Conservation (phyloP, 2,329 filamentous ascomycete genomes). For the Aspergillus fructus region DNA sequence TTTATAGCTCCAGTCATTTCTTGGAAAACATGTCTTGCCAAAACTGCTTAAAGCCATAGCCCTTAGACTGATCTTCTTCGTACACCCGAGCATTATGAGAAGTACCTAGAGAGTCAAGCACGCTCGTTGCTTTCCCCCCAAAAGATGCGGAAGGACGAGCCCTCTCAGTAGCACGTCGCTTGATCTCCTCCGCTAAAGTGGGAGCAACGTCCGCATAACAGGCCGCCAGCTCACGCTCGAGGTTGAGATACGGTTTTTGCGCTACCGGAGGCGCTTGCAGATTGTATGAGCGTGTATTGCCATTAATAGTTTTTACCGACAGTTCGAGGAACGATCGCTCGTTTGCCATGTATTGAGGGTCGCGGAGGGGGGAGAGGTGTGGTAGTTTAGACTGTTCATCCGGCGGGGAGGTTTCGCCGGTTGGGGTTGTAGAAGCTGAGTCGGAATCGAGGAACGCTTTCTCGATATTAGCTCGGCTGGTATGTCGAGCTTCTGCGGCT, state of each 20-base stretch:
- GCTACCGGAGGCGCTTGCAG: slow-evolving; percentile 89
- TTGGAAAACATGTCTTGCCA: slow-evolving; percentile 75
- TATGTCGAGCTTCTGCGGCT: slow-evolving; percentile 61
- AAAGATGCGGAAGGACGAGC: slow-evolving; percentile 39
- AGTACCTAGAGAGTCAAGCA: slow-evolving; percentile 63
- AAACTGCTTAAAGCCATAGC: slow-evolving; percentile 83
- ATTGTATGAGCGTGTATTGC: slow-evolving; percentile 82
- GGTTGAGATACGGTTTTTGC: slow-evolving; percentile 85
- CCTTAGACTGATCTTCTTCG: slow-evolving; percentile 69
- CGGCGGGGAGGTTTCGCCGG: neutral
- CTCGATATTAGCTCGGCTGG: slow-evolving; percentile 24
- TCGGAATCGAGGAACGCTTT: slow-evolving; percentile 22
- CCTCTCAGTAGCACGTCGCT: slow-evolving; percentile 59
- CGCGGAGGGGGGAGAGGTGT: slow-evolving; percentile 67
- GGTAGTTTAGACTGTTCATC: slow-evolving; percentile 27
- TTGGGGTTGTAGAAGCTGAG: neutral
- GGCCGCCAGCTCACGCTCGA: slow-evolving; percentile 75
- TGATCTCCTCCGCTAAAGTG: slow-evolving; percentile 68
- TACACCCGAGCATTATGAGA: slow-evolving; percentile 58
- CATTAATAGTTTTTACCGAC: slow-evolving; percentile 75
- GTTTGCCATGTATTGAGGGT: slow-evolving; percentile 70
- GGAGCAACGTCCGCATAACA: slow-evolving; percentile 89
- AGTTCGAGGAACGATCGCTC: slow-evolving; percentile 75
- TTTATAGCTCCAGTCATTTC: slow-evolving; percentile 2
- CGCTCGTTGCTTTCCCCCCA: slow-evolving; percentile 41